phyloP scores from a whole-genome alignment of 2,329 filamentous ascomycete species.

The Calonectria pseudoturangicola region DNA sequence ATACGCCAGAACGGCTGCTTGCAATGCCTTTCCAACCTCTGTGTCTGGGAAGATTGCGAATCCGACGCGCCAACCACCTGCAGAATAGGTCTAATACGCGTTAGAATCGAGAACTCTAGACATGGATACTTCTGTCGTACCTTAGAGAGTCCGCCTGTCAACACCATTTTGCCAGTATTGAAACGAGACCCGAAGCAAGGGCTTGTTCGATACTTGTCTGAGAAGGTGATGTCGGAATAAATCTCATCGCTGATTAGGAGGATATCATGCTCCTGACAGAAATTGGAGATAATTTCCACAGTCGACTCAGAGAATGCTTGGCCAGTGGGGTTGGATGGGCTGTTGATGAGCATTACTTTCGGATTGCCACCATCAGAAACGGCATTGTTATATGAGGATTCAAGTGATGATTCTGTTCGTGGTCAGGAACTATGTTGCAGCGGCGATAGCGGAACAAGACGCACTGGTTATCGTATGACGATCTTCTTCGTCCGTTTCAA shows the following conservation, averaged over 20 bases:
- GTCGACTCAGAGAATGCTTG: conserved; percentile 3
- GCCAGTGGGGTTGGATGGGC: conserved; percentile 29
- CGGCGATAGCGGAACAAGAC: background rate
- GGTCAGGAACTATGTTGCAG: background rate
- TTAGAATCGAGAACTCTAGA: background rate
- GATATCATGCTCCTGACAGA: conserved; percentile 4
- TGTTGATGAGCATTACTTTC: conserved; percentile 15
- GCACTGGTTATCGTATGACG: conserved; percentile 27
- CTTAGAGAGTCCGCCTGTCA: conserved; percentile 25
- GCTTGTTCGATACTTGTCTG: background rate
- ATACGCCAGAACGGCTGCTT: conserved; percentile 18
- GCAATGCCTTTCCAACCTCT: conserved; percentile 1
- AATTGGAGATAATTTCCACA: background rate
- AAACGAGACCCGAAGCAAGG: background rate
- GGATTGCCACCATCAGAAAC: conserved; percentile 18
- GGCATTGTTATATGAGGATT: background rate
- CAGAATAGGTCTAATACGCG: conserved; percentile 22
- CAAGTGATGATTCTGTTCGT: background rate
- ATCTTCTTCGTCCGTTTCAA: conserved; percentile 28
- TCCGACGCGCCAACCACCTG: conserved; percentile 27
- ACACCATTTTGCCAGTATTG: background rate
- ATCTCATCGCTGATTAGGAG: conserved; percentile 27
- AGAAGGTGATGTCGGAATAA: conserved; percentile 25
- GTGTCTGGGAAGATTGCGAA: conserved; percentile 13
- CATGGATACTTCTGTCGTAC: background rate